Percentiles rank a stretch among this genome's conserved stretches.
Evolutionary conservation across 2,329 filamentous ascomycete species (phyloP).

Genomic region (Claviceps sp.): DNA sequence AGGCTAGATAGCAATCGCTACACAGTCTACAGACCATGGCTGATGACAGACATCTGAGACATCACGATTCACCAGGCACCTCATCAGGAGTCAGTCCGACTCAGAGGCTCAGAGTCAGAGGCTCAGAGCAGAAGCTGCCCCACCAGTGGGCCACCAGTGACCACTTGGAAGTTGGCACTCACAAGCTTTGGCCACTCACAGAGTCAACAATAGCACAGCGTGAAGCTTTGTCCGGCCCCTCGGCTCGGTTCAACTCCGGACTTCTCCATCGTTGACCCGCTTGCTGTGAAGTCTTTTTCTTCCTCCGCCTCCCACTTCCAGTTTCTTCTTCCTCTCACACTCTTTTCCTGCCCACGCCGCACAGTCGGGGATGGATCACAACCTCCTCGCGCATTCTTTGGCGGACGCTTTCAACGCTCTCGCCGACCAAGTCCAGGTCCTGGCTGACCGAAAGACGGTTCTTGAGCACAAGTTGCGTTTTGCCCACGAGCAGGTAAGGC

Average conservation of each 20-base stretch:
- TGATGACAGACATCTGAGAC: too few relatives aligned
- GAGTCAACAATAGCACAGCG: background rate
- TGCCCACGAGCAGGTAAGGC: slow-evolving; percentile 51
- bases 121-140: too few relatives aligned
- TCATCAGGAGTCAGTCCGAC: too few relatives aligned
- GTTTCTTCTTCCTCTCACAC: background rate
- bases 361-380: slow-evolving; percentile 22
- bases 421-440: slow-evolving; percentile 49
- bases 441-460: slow-evolving; percentile 50
- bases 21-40: too few relatives aligned
- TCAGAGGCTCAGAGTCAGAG: too few relatives aligned
- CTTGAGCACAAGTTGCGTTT: slow-evolving; percentile 54
- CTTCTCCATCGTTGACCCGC: background rate
- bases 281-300: slow-evolving; percentile 8
- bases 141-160: too few relatives aligned
- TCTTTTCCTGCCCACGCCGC: slow-evolving; percentile 1
- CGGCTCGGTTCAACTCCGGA: background rate
- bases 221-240: background rate
- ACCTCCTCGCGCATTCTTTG: slow-evolving; percentile 38
- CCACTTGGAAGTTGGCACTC: too few relatives aligned
- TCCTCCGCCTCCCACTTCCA: slow-evolving; percentile 1
- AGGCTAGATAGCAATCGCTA: too few relatives aligned
- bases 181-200: background rate
- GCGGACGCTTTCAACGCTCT: slow-evolving; percentile 51
- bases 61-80: too few relatives aligned